Evolutionary conservation across 2,329 filamentous ascomycete species (phyloP).

Genomic region (Xylogone sp.): DNA sequence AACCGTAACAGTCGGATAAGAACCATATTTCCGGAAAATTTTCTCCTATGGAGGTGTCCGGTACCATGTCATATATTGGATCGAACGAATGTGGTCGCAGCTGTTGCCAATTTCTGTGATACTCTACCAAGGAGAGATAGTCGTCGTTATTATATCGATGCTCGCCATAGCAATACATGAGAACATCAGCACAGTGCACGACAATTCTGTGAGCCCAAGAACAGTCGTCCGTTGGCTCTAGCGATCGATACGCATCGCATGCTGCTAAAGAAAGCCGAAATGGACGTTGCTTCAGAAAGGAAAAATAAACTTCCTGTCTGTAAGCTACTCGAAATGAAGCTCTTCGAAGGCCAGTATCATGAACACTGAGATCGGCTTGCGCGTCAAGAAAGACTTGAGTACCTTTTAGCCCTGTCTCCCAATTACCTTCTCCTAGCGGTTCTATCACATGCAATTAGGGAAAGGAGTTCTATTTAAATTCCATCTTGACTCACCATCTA

Average conservation of each 20-base stretch:
- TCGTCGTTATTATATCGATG: constrained; percentile 6
- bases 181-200: constrained; percentile 17
- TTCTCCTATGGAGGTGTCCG: constrained; percentile 3
- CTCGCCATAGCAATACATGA: constrained; percentile 19
- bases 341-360: constrained; percentile 33
- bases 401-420: constrained; percentile 15
- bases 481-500: constrained; percentile 25
- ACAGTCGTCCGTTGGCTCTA: constrained; percentile 16
- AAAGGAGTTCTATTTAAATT: background rate
- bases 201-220: constrained; percentile 19
- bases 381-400: constrained; percentile 21
- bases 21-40: constrained; percentile 18
- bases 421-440: constrained; percentile 16
- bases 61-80: constrained; percentile 13
- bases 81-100: constrained; percentile 15
- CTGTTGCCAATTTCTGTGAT: constrained; percentile 11
- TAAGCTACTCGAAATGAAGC: constrained; percentile 44
- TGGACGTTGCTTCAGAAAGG: constrained; percentile 35
- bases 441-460: constrained; percentile 6
- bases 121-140: constrained; percentile 14
- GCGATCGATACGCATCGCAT: constrained; percentile 22
- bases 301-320: constrained; percentile 45
- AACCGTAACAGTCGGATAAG: constrained; percentile 18
- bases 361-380: constrained; percentile 24
- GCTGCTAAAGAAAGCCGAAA: constrained; percentile 33